Base-by-base conservation (phyloP, 2,329 filamentous ascomycete species). In the Diaporthe aspalathi region DNA sequence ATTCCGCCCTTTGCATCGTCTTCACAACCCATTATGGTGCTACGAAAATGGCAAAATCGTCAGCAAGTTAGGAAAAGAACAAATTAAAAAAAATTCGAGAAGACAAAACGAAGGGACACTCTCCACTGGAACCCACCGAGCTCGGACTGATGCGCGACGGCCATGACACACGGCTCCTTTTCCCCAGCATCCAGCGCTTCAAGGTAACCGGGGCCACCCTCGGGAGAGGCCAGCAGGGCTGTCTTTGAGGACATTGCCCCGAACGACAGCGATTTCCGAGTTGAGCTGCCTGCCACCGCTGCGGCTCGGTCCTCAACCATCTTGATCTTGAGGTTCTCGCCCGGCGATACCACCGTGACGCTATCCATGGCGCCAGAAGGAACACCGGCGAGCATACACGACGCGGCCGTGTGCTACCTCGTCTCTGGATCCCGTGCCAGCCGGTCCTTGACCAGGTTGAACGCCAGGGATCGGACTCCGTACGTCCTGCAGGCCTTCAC, bases 281-380 rank as follows among this genome's bases (percentile, higher is more conserved):
- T 52, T 52, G 49, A 52, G 27, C 24, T 52, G 49, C 16, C 49
- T 52, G 2, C 22, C 49, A 6, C 75, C 72, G 14, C n/a, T n/a
- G n/a, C n/a, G n/a, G 73, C 75, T 20, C 73, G 65, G 40, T 77
- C 76, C 32, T 78, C 72, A 20, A 79, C 73, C 20, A 77, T 71
- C 29, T 75, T 73, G 6, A 75, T 79, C 57, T 78, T 78, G 60
- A 78, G 57, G 45, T 76, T 76, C 63, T 78, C 76, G 8, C 76
- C 76, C 16, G 77, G 76, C 24, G 76, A 77, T 17, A 78, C 76
- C 20, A 78, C 76, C 5, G 74, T 66, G 2, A 78, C 50, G 17
- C 73, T 75, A 56, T 78, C 76, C 0, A 72, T 67, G 2, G 76
- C 52, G 0, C 77, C 76, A 1, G 76, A 77, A 20, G 71, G 73